phyloP scores from a whole-genome alignment of 2,329 filamentous ascomycete species.

The Ramularia collo-cygni region DNA sequence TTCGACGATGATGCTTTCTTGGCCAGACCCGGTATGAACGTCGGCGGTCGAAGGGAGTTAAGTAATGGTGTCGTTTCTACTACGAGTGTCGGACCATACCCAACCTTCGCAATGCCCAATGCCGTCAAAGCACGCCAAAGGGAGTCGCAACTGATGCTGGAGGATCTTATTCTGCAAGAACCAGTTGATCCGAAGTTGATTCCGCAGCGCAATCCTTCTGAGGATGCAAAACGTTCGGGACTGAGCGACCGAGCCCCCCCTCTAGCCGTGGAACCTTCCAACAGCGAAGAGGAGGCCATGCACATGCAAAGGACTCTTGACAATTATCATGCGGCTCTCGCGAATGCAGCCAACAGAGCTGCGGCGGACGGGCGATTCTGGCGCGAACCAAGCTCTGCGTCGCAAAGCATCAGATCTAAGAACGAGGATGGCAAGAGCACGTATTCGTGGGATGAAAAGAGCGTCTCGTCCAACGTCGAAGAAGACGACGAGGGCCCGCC shows the following conservation, averaged over 20 bases:
- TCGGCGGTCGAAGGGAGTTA: conserved; percentile 15
- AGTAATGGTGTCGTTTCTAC: conserved; percentile 16
- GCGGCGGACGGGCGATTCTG: conserved; percentile 69
- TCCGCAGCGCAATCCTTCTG: conserved; percentile 28
- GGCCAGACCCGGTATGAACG: conserved; percentile 11
- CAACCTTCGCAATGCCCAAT: conserved; percentile 27
- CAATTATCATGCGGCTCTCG: conserved; percentile 77
- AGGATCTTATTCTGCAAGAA: conserved; percentile 24
- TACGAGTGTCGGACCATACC: conserved; percentile 26
- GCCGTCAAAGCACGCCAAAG: conserved; percentile 19
- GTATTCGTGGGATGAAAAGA: conserved; percentile 8
- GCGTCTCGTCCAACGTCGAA: conserved; percentile 18
- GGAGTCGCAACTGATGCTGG: conserved; percentile 24
- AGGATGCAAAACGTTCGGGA: conserved; percentile 28
- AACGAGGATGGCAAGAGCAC: conserved; percentile 4
- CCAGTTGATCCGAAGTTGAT: conserved; percentile 25
- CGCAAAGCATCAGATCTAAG: conserved; percentile 8
- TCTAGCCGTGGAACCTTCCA: conserved; percentile 40
- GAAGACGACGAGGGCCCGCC: conserved; percentile 10
- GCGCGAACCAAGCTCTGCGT: conserved; percentile 34
- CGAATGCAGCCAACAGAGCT: conserved; percentile 71
- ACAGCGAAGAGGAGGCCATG: conserved; percentile 25
- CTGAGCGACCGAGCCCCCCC: conserved; percentile 40
- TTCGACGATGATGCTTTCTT: conserved; percentile 28
- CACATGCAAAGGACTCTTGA: conserved; percentile 54